Evolutionary conservation across 2,329 filamentous ascomycete genomes (phyloP).

Genomic region (Myriosclerotinia curreyana): DNA sequence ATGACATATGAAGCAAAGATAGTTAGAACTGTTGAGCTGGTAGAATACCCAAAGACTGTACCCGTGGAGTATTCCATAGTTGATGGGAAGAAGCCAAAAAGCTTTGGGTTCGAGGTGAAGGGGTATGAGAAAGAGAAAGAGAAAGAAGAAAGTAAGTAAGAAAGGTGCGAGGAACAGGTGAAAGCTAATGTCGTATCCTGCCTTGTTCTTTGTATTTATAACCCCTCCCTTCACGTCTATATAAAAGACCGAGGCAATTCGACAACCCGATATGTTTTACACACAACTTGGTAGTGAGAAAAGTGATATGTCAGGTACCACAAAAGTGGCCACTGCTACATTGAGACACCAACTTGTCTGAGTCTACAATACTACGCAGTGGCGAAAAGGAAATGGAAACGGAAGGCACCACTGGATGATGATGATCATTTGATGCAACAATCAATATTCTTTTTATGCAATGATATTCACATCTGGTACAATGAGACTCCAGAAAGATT

Average conservation of each 20-base stretch:
- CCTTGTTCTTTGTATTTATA: not conserved
- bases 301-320: not conserved
- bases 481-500: not conserved
- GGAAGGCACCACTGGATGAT: not conserved
- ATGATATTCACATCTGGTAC: not conserved
- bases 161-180: not conserved
- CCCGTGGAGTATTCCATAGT: constrained; percentile 3
- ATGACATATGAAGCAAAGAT: not conserved
- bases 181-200: not conserved
- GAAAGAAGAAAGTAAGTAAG: no score
- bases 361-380: not conserved
- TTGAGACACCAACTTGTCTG: not conserved
- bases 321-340: no score
- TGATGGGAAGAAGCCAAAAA: not conserved
- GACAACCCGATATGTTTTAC: no score
- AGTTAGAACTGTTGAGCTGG: not conserved
- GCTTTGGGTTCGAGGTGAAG: no score
- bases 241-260: not conserved
- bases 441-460: not conserved
- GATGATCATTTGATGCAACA: no score
- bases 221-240: no score
- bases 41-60: not conserved
- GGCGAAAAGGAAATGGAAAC: not conserved
- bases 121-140: not conserved
- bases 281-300: not conserved